phyloP scores from a whole-genome alignment of 2,329 filamentous ascomycete genomes.

The Hymenoscyphus repandus region DNA sequence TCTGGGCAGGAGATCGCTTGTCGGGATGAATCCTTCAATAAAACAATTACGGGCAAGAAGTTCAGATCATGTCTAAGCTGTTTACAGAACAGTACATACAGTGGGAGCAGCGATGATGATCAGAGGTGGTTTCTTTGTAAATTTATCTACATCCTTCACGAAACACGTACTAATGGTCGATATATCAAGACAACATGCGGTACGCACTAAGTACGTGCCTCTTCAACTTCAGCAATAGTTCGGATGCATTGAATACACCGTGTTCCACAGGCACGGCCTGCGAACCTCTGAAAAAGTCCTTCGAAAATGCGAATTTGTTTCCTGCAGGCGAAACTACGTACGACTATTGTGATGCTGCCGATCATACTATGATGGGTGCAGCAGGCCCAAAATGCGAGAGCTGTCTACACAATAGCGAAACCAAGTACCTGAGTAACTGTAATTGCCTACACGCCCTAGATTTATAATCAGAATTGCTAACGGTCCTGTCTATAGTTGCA shows the following conservation, averaged over 20 bases:
- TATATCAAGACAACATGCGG: conserved; percentile 27
- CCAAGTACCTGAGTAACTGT: conserved; percentile 21
- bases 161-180: background rate
- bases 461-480: background rate
- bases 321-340: conserved; percentile 20
- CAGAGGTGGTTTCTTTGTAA: conserved; percentile 29
- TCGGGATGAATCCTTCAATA: conserved; percentile 21
- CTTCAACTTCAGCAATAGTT: conserved; percentile 22
- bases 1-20: conserved; percentile 40
- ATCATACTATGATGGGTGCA: conserved; percentile 15
- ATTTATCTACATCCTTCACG: conserved; percentile 5
- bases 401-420: conserved; percentile 11
- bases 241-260: conserved; percentile 19
- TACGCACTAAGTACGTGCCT: conserved; percentile 26
- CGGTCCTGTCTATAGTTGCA: conserved; percentile 19
- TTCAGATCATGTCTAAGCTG: conserved; percentile 27
- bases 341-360: conserved; percentile 25
- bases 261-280: conserved; percentile 24
- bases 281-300: conserved; percentile 19
- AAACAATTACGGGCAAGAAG: conserved; percentile 21
- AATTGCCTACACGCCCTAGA: background rate
- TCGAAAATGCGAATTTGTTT: conserved; percentile 21
- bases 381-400: conserved; percentile 7
- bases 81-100: conserved; percentile 26
- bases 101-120: conserved; percentile 21